phyloP scores from a whole-genome alignment of 352 stramenopile genomes.

The Phytophthora syringae region DNA sequence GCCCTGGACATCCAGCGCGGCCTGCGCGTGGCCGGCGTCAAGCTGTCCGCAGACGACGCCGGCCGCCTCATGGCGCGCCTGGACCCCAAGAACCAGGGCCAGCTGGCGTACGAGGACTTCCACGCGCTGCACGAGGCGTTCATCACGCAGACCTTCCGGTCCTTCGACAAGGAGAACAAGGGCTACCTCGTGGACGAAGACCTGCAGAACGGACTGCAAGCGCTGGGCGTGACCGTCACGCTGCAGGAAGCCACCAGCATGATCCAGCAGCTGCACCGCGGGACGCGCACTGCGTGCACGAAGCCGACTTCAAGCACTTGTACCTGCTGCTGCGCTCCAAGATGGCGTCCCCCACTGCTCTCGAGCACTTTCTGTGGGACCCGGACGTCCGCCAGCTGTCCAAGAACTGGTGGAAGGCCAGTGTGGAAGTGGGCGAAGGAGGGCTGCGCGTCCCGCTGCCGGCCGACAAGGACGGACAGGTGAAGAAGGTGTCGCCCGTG shows the following conservation, averaged over 20 bases:
- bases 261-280: conserved; percentile 78
- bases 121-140: conserved; percentile 78
- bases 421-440: conserved; percentile 81
- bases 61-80: conserved; percentile 66
- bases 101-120: conserved; percentile 79
- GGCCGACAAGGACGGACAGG: conserved; percentile 44
- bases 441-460: conserved; percentile 69
- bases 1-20: conserved; percentile 80
- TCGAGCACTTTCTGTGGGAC: conserved; percentile 85
- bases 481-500: conserved; percentile 71
- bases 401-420: conserved; percentile 89
- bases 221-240: conserved; percentile 73
- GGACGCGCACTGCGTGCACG: conserved; percentile 70
- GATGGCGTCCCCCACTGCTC: conserved; percentile 70
- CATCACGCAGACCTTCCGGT: conserved; percentile 75
- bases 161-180: conserved; percentile 71
- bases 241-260: conserved; percentile 77
- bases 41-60: conserved; percentile 65
- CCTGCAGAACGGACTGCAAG: conserved; percentile 69
- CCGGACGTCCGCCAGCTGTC: conserved; percentile 83
- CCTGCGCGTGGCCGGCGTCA: conserved; percentile 65
- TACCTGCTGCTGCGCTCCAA: conserved; percentile 82
- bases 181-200: conserved; percentile 73
- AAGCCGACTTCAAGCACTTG: conserved; percentile 85
- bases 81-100: conserved; percentile 75